Conservation (phyloP, 768 basidiomycete genomes). For the Agrocybe pediades region DNA sequence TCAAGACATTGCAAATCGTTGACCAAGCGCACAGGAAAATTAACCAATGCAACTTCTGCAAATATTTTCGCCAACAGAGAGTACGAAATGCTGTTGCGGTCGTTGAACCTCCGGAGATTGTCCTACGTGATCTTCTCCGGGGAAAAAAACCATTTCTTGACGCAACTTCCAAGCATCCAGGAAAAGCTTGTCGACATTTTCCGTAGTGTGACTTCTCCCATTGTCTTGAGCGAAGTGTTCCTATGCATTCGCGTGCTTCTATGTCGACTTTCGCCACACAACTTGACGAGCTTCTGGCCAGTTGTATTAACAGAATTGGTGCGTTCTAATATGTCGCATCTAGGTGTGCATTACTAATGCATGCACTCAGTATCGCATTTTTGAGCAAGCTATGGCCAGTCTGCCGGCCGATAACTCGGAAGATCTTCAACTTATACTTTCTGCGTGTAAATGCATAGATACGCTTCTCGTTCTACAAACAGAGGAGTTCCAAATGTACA, state of each 20-base stretch:
- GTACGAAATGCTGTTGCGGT: slow-evolving; percentile 87
- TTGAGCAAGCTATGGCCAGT: slow-evolving; percentile 75
- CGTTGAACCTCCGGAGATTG: slow-evolving; percentile 83
- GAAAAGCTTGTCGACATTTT: slow-evolving; percentile 95
- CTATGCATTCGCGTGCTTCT: slow-evolving; percentile 90
- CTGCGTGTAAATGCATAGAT: slow-evolving; percentile 94
- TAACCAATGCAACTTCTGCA: slow-evolving; percentile 84
- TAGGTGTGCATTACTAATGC: not conserved
- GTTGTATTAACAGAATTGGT: slow-evolving; percentile 92
- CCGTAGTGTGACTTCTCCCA: slow-evolving; percentile 73
- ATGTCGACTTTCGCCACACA: slow-evolving; percentile 88
- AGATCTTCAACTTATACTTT: slow-evolving; percentile 77
- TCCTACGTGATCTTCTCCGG: slow-evolving; percentile 86
- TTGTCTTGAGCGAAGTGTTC: slow-evolving; percentile 94
- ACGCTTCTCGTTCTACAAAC: slow-evolving; percentile 91
- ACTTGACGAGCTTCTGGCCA: slow-evolving; percentile 96
- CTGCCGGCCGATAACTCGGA: slow-evolving; percentile 85
- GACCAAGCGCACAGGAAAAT: slow-evolving; percentile 49
- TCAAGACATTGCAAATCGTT: slow-evolving; percentile 31
- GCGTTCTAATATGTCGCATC: slow-evolving; percentile 18
- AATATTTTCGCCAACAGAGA: slow-evolving; percentile 97
- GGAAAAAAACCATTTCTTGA: slow-evolving; percentile 90
- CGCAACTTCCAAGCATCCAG: slow-evolving; percentile 90
- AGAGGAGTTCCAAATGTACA: slow-evolving; percentile 96
- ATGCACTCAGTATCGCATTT: slow-evolving; percentile 73